Base-by-base conservation (phyloP, 345 rosid species). In the Rhizophora mangle region DNA sequence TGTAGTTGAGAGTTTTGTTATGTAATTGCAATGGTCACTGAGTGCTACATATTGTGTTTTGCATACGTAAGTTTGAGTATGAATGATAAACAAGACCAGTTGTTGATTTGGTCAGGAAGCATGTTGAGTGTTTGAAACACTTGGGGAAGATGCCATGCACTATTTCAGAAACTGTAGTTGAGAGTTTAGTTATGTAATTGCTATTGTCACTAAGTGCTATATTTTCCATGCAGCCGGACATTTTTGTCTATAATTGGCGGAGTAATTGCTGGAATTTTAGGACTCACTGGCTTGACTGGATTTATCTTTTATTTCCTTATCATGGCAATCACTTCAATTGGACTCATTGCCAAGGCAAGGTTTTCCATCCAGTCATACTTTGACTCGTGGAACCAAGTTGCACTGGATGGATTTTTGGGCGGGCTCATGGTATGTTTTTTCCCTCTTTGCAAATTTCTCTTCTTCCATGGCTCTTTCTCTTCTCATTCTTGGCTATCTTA, bases 211-310 rank as follows among this genome's bases (percentile, higher is more conserved):
- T 39, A 15, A 10, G 20, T 54, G 15, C 34, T 58, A 60, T 56
- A 22, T 65, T 66, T 63, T 58, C 58, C 63, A 26, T 87, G 90
- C 85, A 95, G 98, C 81, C 96, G 96, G 54, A 92, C 98, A 16
- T 92, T 95, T 76, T 78, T 95, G 81, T 95, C 96, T 19, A 87
- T 92, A 74, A 85, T 87, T 1, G 96, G 92, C 57, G 98, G 99
- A 32, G 96, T 88, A 62, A 77, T 87, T 75, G 96, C 98, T 32
- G 98, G 97, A 78, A 90, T 95, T 32, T 70, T 84, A 65, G 99
- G 99, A 49, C 87, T 90, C 79, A 95, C 89, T 2, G 89, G 99
- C 67, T 80, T 92, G 72, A 64, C 80, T 43, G 99, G 99, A 69
- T 92, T 95, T 56, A 61, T 95, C 65, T 61, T 95, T 43, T 92